Conservation (phyloP, 805 yeast genomes). For the Cyberlindnera misumaiensis region DNA sequence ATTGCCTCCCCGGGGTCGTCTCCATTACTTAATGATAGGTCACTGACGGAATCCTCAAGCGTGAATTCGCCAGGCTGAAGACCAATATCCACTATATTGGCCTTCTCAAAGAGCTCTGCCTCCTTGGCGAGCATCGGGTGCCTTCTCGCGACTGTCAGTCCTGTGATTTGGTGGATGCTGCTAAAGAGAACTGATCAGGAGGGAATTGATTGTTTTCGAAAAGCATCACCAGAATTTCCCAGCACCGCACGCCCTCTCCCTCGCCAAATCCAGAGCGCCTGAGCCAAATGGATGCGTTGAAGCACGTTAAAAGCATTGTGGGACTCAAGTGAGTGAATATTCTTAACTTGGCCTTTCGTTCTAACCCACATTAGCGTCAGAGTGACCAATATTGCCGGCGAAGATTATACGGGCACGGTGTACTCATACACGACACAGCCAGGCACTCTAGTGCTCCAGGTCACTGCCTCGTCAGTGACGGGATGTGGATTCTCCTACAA, state of each 20-base stretch:
- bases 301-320: conserved; percentile 4
- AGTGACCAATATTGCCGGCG: conserved; percentile 53
- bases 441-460: conserved; percentile 27
- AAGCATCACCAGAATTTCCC: too few relatives aligned
- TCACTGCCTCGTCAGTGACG: conserved; percentile 4
- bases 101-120: conserved; percentile 27
- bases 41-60: neutral
- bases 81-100: conserved; percentile 27
- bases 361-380: conserved; percentile 36
- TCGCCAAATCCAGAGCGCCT: too few relatives aligned
- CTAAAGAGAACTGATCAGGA: too few relatives aligned
- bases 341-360: neutral
- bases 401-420: conserved; percentile 51
- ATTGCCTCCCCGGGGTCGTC: conserved; percentile 7
- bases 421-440: conserved; percentile 50
- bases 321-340: conserved; percentile 8
- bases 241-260: too few relatives aligned
- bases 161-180: neutral
- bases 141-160: neutral
- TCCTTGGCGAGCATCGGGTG: conserved; percentile 18
- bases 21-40: neutral
- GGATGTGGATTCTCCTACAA: conserved; percentile 31
- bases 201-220: too few relatives aligned
- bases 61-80: conserved; percentile 19
- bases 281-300: conserved; percentile 1